These are phyloP conservation scores for Syzygium oleosum DNA, from an alignment of 345 rosid species.

Conservation along the genomic window DNA sequence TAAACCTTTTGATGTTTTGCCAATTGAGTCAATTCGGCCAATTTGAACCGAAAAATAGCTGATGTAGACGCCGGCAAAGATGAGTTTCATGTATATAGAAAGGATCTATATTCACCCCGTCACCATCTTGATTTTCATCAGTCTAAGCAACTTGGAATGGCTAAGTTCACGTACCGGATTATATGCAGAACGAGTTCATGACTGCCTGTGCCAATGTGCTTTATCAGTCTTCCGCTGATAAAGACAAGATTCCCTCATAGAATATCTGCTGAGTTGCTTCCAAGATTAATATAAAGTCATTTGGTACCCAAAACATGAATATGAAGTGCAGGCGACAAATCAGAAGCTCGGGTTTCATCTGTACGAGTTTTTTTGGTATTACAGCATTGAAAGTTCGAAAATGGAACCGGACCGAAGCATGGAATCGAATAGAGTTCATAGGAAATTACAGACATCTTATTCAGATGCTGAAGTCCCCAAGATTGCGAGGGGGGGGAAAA, in stretches of 20 bases:
- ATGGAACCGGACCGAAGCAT: background rate
- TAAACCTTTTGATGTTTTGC: too few species aligned
- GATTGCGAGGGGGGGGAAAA: background rate
- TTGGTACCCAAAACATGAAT: background rate
- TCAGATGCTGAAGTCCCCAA: background rate
- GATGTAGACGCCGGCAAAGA: too few species aligned
- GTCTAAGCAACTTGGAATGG: too few species aligned
- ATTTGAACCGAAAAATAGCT: too few species aligned
- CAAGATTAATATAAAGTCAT: background rate
- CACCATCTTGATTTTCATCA: too few species aligned
- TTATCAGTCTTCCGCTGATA: background rate
- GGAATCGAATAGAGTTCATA: background rate
- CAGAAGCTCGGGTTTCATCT: background rate
- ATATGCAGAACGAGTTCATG: background rate
- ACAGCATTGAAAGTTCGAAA: background rate
- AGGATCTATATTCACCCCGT: too few species aligned
- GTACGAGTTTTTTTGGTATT: background rate
- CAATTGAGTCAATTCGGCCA: too few species aligned
- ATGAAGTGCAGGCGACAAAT: background rate
- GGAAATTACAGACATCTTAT: background rate
- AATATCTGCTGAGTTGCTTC: background rate
- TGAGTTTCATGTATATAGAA: too few species aligned
- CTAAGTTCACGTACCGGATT: too few species aligned
- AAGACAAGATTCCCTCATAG: background rate
- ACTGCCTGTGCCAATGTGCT: background rate